Evolutionary conservation across 1,284 basidiomycete genomes (phyloP).

Genomic region (Tilletiaria anomala): DNA sequence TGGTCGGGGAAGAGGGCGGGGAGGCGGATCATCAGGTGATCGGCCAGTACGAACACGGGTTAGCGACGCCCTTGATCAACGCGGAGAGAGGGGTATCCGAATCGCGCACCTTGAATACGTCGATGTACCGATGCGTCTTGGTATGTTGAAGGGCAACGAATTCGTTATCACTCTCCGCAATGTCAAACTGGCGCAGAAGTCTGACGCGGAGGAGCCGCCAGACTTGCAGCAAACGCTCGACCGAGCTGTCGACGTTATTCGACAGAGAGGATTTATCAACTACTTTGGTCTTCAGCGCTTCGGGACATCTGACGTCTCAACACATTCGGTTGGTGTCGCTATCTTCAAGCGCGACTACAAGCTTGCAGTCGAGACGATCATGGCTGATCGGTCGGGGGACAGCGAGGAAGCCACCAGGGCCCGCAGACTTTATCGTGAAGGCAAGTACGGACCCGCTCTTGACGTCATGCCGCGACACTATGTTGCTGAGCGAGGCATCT

Average conservation of each 20-base stretch:
- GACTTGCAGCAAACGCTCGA: conserved; percentile 49
- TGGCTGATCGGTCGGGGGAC: conserved; percentile 12
- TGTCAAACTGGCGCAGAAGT: conserved; percentile 19
- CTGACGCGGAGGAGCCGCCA: neutral
- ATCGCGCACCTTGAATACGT: conserved; percentile 78
- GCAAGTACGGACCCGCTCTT: conserved; percentile 48
- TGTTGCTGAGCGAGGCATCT: conserved; percentile 77
- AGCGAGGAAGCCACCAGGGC: conserved; percentile 7
- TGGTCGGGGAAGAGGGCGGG: conserved; percentile 10
- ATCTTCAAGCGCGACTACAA: conserved; percentile 64
- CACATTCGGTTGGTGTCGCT: conserved; percentile 80
- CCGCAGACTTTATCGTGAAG: conserved; percentile 10
- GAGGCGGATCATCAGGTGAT: conserved; percentile 1
- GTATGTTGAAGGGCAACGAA: conserved; percentile 86
- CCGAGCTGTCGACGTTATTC: conserved; percentile 62
- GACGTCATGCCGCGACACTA: conserved; percentile 75
- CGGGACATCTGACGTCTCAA: conserved; percentile 87
- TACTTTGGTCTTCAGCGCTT: conserved; percentile 99
- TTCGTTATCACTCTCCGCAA: conserved; percentile 88
- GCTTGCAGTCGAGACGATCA: conserved; percentile 18
- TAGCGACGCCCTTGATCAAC: neutral
- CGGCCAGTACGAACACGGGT: neutral
- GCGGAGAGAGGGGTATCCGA: conserved; percentile 50
- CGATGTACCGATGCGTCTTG: conserved; percentile 66
- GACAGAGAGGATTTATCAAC: conserved; percentile 82